Evolutionary conservation across 164 flowering plant species (phyloP), one percentile per base, ranked within the genome.

Genomic region (Liquidambar formosana): DNA sequence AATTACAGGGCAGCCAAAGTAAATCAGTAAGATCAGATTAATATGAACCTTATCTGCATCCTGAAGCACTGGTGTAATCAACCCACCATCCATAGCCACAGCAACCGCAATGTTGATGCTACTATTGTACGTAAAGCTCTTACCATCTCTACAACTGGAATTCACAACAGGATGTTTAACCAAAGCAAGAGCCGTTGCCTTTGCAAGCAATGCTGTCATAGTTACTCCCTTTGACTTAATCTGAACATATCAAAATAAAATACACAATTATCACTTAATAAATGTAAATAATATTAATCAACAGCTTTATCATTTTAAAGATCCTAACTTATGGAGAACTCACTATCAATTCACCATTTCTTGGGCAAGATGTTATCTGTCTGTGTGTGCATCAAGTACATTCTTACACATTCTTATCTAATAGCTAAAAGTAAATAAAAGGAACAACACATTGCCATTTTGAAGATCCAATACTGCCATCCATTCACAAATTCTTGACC

Each of bases 181-280:
- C 84, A 95, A 73, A 54, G 99, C 99, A 76, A 95, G 92, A 3
- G 99, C 98, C 0, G 98, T 89, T 0, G 99, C 98, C 88, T 95
- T 95, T 64, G 97, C 99, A 44, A 95, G 86, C 84, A 95, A 75
- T 58, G 99, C 98, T 23, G 97, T 89, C 99, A 95, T 95, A 1
- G 98, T 95, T 53, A 95, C 99, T 52, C 99, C 99, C 86, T 95
- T 95, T 1, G 92, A 85, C 76, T 93, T 95, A 26, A 95, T 82
- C 97, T 95, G 71, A 67, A 57, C 58, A 57, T 25, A n/a, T 41
- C 28, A 68, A 64, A 25, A 62, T 28, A 14, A 54, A 52, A 22
- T 58, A 22, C 6, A 33, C 41, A 33, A 33, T 33, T 33, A 33
- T 33, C 41, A 33, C 41, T 33, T 6, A 33, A 33, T 33, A 33